Base-by-base conservation (phyloP, 1,139 yeast genomes). In the Diutina siamensis region DNA sequence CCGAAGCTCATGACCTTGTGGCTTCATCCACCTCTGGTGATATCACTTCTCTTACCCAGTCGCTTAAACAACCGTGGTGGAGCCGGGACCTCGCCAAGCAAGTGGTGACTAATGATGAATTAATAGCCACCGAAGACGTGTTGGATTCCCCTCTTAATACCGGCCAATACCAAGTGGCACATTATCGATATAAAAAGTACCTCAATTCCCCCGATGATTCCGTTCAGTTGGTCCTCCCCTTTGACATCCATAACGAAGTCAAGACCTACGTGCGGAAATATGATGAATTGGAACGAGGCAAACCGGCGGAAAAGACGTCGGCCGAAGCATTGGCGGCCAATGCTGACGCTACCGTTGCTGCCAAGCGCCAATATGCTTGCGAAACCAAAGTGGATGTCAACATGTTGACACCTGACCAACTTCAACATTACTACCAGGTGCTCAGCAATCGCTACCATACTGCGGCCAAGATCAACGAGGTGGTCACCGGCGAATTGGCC, bases 161-260 rank as follows among this genome's bases (percentile, higher is more conserved):
- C 13, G 61, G 64, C 44, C 72, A 66, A 47, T 62, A 61, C 51
- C 58, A 60, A 48, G 51, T 68, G 21, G 74, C 73, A 5, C 53
- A 50, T 36, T 53, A 53, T 42, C 57, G 67, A 46, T 70, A 62
- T 56, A 64, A 58, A 48, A 55, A 53, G 40, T 63, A 48, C 46
- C 51, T 64, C 44, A 54, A 50, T 21, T 45, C 44, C 17, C 47
- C 48, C 2, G 46, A 46, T 19, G 9, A 5, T 7, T 48, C 7
- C 17, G 18, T n/a, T 9, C 40, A 21, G 12, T 25, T 38, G 13
- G 18, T 25, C 2, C 42, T 25, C 32, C 31, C 31, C 5, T n/a
- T 32, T 20, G 42, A 38, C 13, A 25, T 25, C 32, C 31, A 38
- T 27, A 38, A 38, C 32, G 32, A 25, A 10, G 25, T 38, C 19